phyloP scores from a whole-genome alignment of 768 basidiomycete genomes.

The Obba rivulosa region DNA sequence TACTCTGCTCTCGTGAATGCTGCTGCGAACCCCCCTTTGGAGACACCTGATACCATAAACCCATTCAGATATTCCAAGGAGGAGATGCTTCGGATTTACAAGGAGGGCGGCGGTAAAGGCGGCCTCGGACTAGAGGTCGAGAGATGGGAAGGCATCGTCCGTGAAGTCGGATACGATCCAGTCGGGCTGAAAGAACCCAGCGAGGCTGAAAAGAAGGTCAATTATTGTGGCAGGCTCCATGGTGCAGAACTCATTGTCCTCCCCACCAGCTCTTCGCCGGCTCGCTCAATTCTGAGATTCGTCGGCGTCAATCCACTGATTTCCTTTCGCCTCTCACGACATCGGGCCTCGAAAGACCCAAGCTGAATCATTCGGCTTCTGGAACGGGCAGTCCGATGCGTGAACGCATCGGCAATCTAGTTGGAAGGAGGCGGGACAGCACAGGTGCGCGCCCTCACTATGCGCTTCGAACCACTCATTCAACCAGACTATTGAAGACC shows the following conservation, averaged over 20 bases:
- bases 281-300: conserved; percentile 80
- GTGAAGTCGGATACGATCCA: conserved; percentile 69
- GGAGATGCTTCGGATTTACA: conserved; percentile 78
- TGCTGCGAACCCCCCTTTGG: conserved; percentile 41
- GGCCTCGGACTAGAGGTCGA: conserved; percentile 83
- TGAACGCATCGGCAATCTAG: conserved; percentile 57
- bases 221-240: conserved; percentile 8
- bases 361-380: conserved; percentile 46
- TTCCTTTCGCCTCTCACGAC: conserved; percentile 57
- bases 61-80: conserved; percentile 89
- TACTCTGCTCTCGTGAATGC: conserved; percentile 68
- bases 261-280: conserved; percentile 67
- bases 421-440: conserved; percentile 62
- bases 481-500: conserved; percentile 40
- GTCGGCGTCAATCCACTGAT: conserved; percentile 79
- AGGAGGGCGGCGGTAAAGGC: conserved; percentile 68
- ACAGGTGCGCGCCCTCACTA: conserved; percentile 31
- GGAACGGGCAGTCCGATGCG: conserved; percentile 50
- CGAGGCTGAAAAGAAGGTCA: conserved; percentile 85
- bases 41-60: conserved; percentile 57
- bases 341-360: conserved; percentile 49
- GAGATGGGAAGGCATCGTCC: conserved; percentile 84
- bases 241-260: conserved; percentile 4
- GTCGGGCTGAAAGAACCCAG: conserved; percentile 72
- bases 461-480: neutral